Base-by-base conservation (phyloP, 805 yeast genomes). In the Barnettozyma californica region DNA sequence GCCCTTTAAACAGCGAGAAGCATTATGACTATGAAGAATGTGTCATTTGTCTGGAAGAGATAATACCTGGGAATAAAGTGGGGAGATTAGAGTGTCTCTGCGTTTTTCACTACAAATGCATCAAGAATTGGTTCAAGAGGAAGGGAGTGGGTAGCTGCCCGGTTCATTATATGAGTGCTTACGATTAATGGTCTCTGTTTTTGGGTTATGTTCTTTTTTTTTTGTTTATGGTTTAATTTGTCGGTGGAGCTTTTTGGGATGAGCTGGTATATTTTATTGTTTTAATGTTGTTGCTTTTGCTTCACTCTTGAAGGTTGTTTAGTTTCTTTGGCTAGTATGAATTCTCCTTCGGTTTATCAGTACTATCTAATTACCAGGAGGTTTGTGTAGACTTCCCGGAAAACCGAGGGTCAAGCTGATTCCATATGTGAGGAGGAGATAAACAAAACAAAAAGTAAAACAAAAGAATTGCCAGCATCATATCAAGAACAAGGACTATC, bases 81-180 rank as follows among this genome's bases (percentile, higher is more conserved):
- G 98, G 96, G 0, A 70, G 99, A 38, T 68, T 94, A 50, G 98
- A 92, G 65, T 94, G 99, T 64, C 73, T 94, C 13, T 94, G 99
- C 63, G 88, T 91, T 33, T 94, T 89, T 65, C 99, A 94, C 61
- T 90, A 90, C 63, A 71, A 77, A 53, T 94, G 99, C 67, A 94
- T 94, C 54, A 82, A 85, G 63, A 83, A 81, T 48, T 94, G 99
- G 99, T 88, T 92, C 59, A 77, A 81, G 49, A 78, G 83, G 66
- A 90, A 87, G 63, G 94, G 96, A 0, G 83, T 77, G 10, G 88
- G 94, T 14, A 87, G 83, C 54, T 89, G 96, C 64, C 96, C 96
- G 2, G 88, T 89, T 19, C 96, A 88, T 64, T 40, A 25, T n/a
- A 25, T 40, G 34, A 27, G 43, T 26, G 31, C 20, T 23, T 37